Conservation (phyloP, 1,284 basidiomycete species). For the Pisolithus thermaeus region DNA sequence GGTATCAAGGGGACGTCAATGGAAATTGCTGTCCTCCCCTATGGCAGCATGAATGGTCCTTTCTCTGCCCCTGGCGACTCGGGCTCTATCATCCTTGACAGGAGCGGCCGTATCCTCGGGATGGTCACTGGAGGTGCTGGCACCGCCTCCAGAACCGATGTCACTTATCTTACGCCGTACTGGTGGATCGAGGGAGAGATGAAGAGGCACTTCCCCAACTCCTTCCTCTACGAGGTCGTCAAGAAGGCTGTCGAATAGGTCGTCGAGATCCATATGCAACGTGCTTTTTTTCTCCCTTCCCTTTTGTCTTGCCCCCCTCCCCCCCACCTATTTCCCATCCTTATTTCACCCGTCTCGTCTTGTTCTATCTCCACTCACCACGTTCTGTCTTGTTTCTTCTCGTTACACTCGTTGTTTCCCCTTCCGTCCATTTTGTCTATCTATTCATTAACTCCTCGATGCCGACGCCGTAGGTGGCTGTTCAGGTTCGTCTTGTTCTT, state of each 20-base stretch:
- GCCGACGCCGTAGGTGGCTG: too few species aligned
- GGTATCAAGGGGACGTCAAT: constrained; percentile 14
- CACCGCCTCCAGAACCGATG: constrained; percentile 16
- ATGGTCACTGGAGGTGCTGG: constrained; percentile 30
- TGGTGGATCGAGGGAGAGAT: constrained; percentile 15
- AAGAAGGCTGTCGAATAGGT: not conserved
- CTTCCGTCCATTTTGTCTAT: too few species aligned
- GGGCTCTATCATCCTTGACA: constrained; percentile 29
- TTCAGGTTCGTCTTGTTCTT: too few species aligned
- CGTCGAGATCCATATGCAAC: too few species aligned
- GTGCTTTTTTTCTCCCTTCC: too few species aligned
- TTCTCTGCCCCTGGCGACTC: constrained; percentile 34
- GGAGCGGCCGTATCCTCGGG: constrained; percentile 24
- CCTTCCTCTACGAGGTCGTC: not conserved
- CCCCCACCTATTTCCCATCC: too few species aligned
- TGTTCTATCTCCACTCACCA: too few species aligned
- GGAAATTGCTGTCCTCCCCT: constrained; percentile 23
- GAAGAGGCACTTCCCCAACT: constrained; percentile 1
- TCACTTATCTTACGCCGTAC: constrained; percentile 30
- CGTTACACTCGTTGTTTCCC: too few species aligned
- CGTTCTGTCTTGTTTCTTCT: too few species aligned
- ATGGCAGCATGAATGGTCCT: constrained; percentile 18
- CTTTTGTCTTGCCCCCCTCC: too few species aligned
- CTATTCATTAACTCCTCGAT: too few species aligned
- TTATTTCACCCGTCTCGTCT: too few species aligned